Evolutionary conservation across 2,329 filamentous ascomycete genomes (phyloP), one percentile per base, ranked within the genome.

Genomic region (Beauveria varroae): DNA sequence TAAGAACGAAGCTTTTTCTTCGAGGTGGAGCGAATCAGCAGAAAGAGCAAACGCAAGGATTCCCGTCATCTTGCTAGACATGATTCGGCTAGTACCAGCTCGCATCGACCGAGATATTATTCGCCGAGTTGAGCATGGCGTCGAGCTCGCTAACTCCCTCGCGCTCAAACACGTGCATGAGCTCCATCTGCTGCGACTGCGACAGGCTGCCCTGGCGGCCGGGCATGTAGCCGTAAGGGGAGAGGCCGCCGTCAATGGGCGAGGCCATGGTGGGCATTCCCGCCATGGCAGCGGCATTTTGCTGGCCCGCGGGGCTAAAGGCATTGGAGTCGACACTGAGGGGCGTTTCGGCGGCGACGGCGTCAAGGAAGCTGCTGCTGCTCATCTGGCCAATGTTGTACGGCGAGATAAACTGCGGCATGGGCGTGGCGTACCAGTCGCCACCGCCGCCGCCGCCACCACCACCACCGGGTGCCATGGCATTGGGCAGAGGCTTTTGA

Each of bases 81-180:
- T 18, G n/a, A 24, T 24, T 47, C 6, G 20, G 16, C 56, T 65
- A 75, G 51, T 70, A 75, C 73, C 74, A 75, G 55, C 67, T 68
- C 10, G 65, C 66, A 56, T 69, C 72, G 41, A 57, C 53, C 3
- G 69, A 58, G 62, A 74, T 64, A 12, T 65, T 63, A 10, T 65
- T 67, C 1, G 66, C 69, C 2, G 69, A 74, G 74, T 75, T 84
- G 66, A 88, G 72, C 61, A 85, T 84, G 16, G 79, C 78, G 65
- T 87, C 81, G 66, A 88, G 86, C 56, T 87, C 85, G 28, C 76
- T 77, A 70, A 86, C 75, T 0, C 85, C 86, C 65, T 88, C 83
- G 66, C 78, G 89, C 72, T 95, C 89, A 40, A 96, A 80, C 54
- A 86, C 86, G 60, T 87, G 85, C 88, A 96, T 91, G 43, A 96